Evolutionary conservation across 1,284 basidiomycete genomes (phyloP), one percentile per base, ranked within the genome.

Genomic region (Wolfiporia cocos): DNA sequence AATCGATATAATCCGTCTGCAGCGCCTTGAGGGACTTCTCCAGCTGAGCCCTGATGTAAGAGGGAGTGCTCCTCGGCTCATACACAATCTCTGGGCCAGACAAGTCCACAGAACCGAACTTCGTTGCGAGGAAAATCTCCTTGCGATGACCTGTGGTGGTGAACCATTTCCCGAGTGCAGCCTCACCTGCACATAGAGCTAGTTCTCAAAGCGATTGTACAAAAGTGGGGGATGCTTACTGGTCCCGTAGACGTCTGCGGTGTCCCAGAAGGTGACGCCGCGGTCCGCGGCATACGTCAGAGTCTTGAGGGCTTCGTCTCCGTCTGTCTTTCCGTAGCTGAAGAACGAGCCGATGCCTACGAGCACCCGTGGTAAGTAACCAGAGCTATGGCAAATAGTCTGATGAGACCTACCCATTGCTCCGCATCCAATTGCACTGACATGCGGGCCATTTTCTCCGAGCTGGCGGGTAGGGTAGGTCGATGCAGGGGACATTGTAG

Each of bases 1-100:
- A 46, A 44, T 63, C 61, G 43, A 63, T 53, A 22, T 44, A 48
- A 1, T 58, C 52, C 10, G 54, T 43, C 11, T 54, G 51, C 12
- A 59, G 50, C n/a, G 42, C 45, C 35, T 53, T 49, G 26, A 61
- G 42, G 4, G 54, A 53, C 23, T 46, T 49, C 31, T 60, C 43
- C 38, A 47, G 49, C 46, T 39, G 49, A 37, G 52, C 37, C 34
- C n/a, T n/a, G n/a, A n/a, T n/a, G n/a, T n/a, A n/a, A n/a, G n/a
- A n/a, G n/a, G n/a, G n/a, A n/a, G n/a, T 46, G 40, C 40, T 41
- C 32, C 35, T 41, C 23, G 22, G 33, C 40, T 34, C 29, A 2
- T n/a, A 41, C 3, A 28, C 1, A 17, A 24, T 23, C 17, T 3
- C 17, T 2, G 26, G 17, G 0, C 33, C 40, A 33, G 33, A 21